phyloP scores from a whole-genome alignment of 2,329 filamentous ascomycete genomes.

The Diplodia scrobiculata region DNA sequence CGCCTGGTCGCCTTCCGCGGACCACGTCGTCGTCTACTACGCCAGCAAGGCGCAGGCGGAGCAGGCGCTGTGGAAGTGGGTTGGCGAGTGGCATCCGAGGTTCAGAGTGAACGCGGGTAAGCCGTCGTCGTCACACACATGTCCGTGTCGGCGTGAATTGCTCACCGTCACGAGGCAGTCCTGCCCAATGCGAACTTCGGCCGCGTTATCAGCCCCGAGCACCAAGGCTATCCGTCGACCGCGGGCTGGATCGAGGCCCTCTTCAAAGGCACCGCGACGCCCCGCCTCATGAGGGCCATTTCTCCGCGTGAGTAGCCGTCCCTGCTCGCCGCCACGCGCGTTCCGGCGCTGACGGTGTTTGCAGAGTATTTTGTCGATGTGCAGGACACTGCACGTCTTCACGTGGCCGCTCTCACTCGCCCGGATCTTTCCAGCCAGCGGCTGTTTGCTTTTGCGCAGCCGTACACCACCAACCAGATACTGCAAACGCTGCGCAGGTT shows the following conservation, averaged over 20 bases:
- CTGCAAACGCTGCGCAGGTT: not conserved
- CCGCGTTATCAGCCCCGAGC: not conserved
- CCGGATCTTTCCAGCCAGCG: not conserved
- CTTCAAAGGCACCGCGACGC: not conserved
- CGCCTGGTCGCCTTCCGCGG: not conserved
- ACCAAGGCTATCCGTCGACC: not conserved
- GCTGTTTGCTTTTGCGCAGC: not conserved
- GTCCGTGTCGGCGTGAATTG: not conserved
- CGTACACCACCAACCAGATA: not conserved
- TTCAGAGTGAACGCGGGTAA: not conserved
- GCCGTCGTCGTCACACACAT: too few species aligned
- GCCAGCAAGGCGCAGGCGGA: constrained; percentile 50
- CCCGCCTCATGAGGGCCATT: too few species aligned
- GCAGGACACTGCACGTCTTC: not conserved
- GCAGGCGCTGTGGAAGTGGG: constrained; percentile 48
- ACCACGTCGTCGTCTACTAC: constrained; percentile 39
- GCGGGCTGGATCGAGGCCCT: not conserved
- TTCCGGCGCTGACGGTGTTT: too few species aligned
- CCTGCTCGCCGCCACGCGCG: too few species aligned
- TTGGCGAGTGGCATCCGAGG: not conserved
- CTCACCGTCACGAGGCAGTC: not conserved
- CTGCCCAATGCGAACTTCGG: not conserved
- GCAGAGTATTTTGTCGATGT: not conserved
- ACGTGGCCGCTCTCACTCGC: not conserved
- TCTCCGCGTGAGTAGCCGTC: not conserved